A percentile compares a stretch with the other conserved stretches of the same genome.
Evolutionary conservation across 345 rosid genomes (phyloP).

Genomic region (Aegle marmelos): DNA sequence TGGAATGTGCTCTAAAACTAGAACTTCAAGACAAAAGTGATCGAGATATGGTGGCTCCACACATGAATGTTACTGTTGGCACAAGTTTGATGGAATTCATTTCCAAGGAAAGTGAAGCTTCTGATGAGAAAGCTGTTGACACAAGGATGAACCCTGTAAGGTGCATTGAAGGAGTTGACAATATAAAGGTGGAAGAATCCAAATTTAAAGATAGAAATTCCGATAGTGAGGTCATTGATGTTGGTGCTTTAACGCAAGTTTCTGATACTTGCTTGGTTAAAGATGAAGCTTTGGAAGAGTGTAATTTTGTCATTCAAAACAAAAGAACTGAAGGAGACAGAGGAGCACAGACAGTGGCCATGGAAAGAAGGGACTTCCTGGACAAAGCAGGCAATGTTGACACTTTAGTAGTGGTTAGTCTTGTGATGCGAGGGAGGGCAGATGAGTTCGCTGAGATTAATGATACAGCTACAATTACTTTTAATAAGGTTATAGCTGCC

Average conservation of each 20-base stretch:
- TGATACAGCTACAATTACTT: background rate
- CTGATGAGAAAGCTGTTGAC: slow-evolving; percentile 1
- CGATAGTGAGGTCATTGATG: background rate
- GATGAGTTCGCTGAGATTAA: background rate
- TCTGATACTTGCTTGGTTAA: background rate
- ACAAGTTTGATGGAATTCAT: slow-evolving; percentile 6
- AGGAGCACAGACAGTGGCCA: background rate
- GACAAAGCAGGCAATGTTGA: background rate
- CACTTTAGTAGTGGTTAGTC: background rate
- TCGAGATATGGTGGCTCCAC: slow-evolving; percentile 9
- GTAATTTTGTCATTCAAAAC: background rate
- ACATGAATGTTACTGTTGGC: background rate
- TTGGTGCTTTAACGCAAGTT: background rate
- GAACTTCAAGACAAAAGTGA: slow-evolving; percentile 3
- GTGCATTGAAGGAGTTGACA: background rate
- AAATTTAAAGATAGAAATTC: background rate
- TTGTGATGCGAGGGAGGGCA: background rate
- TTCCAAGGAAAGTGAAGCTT: background rate
- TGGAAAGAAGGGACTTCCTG: background rate
- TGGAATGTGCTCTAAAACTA: background rate
- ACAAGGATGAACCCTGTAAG: background rate
- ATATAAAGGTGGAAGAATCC: background rate
- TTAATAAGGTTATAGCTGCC: background rate
- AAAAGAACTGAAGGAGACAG: background rate
- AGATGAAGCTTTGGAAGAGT: background rate